Evolutionary conservation across 1,139 yeast species (phyloP), one percentile per base, ranked within the genome.

Genomic region (Kodamaea ohmeri): DNA sequence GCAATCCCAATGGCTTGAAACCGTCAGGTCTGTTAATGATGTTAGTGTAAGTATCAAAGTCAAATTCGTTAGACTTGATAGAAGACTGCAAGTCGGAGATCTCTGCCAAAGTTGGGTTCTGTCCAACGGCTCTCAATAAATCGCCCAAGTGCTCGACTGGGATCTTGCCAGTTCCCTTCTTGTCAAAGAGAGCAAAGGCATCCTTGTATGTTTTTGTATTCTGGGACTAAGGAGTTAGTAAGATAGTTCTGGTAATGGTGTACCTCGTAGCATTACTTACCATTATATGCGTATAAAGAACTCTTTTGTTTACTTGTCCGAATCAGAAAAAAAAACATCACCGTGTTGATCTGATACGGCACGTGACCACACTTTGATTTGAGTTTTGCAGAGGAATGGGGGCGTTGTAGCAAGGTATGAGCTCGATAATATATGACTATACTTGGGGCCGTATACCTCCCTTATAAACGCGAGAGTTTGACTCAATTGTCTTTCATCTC

Each of bases 121-220:
- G 97, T 24, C 98, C 98, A 44, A 92, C 92, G 3, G 98, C 97
- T 62, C 99, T 78, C 45, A 94, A 76, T 53, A 94, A 77, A 58
- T 94, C 98, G 29, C 97, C 98, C 42, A 94, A 75, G 44, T 87
- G 83, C 50, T 83, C 88, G 45, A 78, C 76, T n/a, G 96, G 82
- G 44, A 94, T 92, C 61, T 82, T 78, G 13, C 98, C 98, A 32
- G 94, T 87, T 30, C 97, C 98, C 56, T 89, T 87, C 67, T 90
- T 90, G 70, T 94, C 98, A 61, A 92, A 94, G 40, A 94, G 80
- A 22, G 97, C 95, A 65, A 94, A 94, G 18, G 97, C 97, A 74
- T 92, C 98, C 66, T 87, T 89, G 70, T 88, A 87, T 35, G 94
- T 84, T 61, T 85, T 86, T 32, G 73, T 70, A 53, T 68, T 68